A percentile compares a stretch with the other conserved stretches of the same genome.
These are phyloP conservation scores for Solanum sejunctum DNA, from an alignment of 257 asterid genomes.

Conservation along the genomic window DNA sequence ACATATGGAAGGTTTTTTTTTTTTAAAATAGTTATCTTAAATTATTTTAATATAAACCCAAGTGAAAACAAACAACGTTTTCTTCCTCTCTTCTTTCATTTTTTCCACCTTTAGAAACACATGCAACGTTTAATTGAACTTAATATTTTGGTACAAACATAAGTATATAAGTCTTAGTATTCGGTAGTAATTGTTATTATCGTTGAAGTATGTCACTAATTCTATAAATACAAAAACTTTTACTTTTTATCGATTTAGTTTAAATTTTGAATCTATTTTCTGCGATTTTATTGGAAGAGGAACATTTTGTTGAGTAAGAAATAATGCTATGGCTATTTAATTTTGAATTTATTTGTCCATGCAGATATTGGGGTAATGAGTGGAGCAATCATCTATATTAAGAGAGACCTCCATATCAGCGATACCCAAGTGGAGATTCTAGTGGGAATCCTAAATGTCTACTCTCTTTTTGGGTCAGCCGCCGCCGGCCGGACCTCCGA, in stretches of 20 bases:
- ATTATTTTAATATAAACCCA: too few relatives aligned
- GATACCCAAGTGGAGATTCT: conserved; percentile 12
- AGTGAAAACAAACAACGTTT: too few relatives aligned
- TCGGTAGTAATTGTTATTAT: too few relatives aligned
- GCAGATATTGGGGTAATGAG: conserved; percentile 31
- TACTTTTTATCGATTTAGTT: too few relatives aligned
- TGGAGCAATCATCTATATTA: conserved; percentile 17
- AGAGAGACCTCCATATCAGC: conserved; percentile 7
- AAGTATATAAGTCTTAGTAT: too few relatives aligned
- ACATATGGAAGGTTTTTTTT: background rate
- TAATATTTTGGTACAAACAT: too few relatives aligned
- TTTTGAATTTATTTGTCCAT: background rate
- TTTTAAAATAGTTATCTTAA: background rate
- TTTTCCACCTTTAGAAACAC: too few relatives aligned
- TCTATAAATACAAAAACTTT: too few relatives aligned
- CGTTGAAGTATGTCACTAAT: too few relatives aligned
- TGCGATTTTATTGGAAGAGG: background rate
- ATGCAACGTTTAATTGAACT: too few relatives aligned
- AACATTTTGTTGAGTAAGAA: background rate
- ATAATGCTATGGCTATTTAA: background rate
- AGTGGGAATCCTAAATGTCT: conserved; percentile 15
- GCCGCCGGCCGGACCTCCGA: conserved; percentile 22
- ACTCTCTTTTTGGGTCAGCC: conserved; percentile 17
- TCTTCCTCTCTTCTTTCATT: too few relatives aligned
- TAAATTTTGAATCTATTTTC: background rate